Evolutionary conservation across 257 asterid species (phyloP).

Genomic region (Solanum corneliomulleri): DNA sequence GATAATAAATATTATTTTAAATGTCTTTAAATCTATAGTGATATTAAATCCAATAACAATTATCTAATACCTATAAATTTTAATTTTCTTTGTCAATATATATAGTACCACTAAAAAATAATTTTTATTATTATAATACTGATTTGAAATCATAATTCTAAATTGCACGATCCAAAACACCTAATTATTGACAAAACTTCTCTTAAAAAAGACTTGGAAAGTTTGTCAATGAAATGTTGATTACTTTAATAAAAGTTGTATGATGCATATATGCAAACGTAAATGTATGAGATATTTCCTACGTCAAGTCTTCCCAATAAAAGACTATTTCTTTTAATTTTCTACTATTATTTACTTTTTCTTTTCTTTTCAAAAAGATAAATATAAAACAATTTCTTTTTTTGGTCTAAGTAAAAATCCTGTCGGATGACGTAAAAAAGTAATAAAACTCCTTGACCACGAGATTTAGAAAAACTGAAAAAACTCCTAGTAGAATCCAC

Average conservation of each 20-base stretch:
- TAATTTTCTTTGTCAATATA: too few species aligned
- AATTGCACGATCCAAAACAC: not conserved
- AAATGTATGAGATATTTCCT: not conserved
- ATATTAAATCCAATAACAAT: too few species aligned
- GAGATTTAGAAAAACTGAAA: too few species aligned
- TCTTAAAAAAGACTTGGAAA: not conserved
- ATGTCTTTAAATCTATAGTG: not conserved
- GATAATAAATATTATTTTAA: not conserved
- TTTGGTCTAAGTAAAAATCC: not conserved
- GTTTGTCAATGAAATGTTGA: not conserved
- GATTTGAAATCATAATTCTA: too few species aligned
- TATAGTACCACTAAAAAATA: too few species aligned
- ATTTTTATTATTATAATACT: too few species aligned
- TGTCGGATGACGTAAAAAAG: not conserved
- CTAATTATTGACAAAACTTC: not conserved
- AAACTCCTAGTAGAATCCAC: not conserved
- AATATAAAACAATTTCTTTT: not conserved
- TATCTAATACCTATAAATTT: too few species aligned
- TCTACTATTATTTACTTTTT: not conserved
- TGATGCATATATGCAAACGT: not conserved
- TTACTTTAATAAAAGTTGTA: not conserved
- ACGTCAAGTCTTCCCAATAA: not conserved
- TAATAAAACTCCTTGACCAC: not conserved
- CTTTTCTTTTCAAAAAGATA: not conserved
- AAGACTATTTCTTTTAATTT: not conserved